These are phyloP conservation scores for Phialemoniopsis sp. DNA, from an alignment of 2,329 filamentous ascomycete species.

Conservation along the genomic window DNA sequence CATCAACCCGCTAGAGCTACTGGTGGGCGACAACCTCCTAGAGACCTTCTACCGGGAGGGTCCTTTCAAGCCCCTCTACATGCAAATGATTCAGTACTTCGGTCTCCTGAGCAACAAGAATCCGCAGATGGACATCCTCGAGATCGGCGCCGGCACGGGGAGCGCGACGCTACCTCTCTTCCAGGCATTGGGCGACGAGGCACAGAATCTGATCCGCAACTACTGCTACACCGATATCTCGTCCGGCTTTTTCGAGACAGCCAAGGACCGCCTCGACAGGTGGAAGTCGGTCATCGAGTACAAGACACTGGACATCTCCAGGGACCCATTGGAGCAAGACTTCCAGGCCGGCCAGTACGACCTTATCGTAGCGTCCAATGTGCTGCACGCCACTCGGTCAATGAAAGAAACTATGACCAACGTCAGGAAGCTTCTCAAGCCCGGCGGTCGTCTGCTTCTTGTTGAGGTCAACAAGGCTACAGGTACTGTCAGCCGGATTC, in stretches of 20 bases:
- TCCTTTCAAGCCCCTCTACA: conserved; percentile 4
- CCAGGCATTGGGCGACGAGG: conserved; percentile 5
- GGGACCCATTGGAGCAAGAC: conserved; percentile 22
- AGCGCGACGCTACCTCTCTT: conserved; percentile 5
- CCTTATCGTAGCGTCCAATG: conserved; percentile 26
- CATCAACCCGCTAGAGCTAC: neutral
- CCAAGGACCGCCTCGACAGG: conserved; percentile 19
- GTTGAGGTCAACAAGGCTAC: neutral
- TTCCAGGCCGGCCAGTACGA: conserved; percentile 22
- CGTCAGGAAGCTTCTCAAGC: conserved; percentile 18
- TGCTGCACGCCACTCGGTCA: conserved; percentile 21
- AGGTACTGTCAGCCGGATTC: neutral
- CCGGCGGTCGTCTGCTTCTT: conserved; percentile 21
- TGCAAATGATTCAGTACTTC: conserved; percentile 8
- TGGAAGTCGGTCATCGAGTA: conserved; percentile 19
- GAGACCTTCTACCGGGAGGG: conserved; percentile 17
- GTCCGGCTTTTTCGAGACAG: conserved; percentile 29
- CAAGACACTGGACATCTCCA: conserved; percentile 21
- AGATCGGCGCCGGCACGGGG: conserved; percentile 14
- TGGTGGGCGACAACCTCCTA: conserved; percentile 14
- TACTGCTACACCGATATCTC: conserved; percentile 41
- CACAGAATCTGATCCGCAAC: neutral
- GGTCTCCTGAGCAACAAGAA: conserved; percentile 25
- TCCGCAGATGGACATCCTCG: conserved; percentile 27
- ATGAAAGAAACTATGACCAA: conserved; percentile 15